Evolutionary conservation across 2,329 filamentous ascomycete genomes (phyloP).

Genomic region (Hypomyces perniciosus): DNA sequence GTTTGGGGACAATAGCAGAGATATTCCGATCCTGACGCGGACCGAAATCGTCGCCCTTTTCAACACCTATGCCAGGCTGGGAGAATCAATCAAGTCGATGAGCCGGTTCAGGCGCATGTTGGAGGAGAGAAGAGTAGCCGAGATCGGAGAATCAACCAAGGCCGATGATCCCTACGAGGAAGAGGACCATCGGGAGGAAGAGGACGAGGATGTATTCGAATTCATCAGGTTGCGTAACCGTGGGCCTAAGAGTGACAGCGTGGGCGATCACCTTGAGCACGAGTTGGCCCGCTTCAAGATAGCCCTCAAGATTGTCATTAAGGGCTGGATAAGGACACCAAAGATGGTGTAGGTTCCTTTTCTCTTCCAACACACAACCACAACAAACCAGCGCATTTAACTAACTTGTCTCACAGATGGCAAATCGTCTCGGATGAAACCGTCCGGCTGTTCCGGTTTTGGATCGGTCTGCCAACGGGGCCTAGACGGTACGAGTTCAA

Average conservation of each 20-base stretch:
- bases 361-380: not conserved
- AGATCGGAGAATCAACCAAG: slow-evolving; percentile 7
- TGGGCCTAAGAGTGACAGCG: slow-evolving; percentile 21
- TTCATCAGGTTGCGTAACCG: slow-evolving; percentile 29
- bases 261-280: slow-evolving; percentile 52
- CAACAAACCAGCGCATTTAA: not conserved
- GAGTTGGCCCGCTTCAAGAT: slow-evolving; percentile 61
- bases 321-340: slow-evolving; percentile 65
- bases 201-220: slow-evolving; percentile 21
- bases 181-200: slow-evolving; percentile 32
- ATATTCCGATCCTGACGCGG: slow-evolving; percentile 66
- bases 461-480: slow-evolving; percentile 46
- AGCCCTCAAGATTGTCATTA: slow-evolving; percentile 60
- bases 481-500: slow-evolving; percentile 43
- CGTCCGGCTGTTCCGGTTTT: slow-evolving; percentile 43
- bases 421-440: slow-evolving; percentile 40
- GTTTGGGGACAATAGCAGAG: slow-evolving; percentile 64
- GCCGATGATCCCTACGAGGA: slow-evolving; percentile 14
- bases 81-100: slow-evolving; percentile 70
- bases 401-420: slow-evolving; percentile 29
- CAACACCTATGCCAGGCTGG: slow-evolving; percentile 87
- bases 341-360: slow-evolving; percentile 56
- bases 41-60: slow-evolving; percentile 92
- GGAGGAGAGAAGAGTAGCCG: slow-evolving; percentile 23
- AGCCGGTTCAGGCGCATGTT: slow-evolving; percentile 61